These are phyloP conservation scores for Biancaea sappan DNA, from an alignment of 306 rosid genomes.

Conservation along the genomic window DNA sequence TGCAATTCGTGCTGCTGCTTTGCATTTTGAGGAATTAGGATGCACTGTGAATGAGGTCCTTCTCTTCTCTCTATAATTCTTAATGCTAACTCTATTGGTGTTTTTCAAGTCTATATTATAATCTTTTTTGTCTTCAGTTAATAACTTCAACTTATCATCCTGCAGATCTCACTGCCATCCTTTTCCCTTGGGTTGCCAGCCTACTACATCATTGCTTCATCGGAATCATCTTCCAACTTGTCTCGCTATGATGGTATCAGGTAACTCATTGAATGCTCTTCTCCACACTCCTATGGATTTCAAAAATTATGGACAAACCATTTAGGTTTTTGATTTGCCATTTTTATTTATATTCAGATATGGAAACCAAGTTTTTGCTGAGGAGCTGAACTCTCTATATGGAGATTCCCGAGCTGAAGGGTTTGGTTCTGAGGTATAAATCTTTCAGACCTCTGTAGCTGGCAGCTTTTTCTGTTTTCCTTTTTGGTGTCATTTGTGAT, in stretches of 20 bases:
- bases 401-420: constrained; percentile 85
- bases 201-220: constrained; percentile 89
- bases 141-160: constrained; percentile 31
- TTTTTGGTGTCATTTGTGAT: neutral
- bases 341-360: constrained; percentile 57
- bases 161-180: constrained; percentile 89
- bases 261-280: constrained; percentile 39
- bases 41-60: constrained; percentile 79
- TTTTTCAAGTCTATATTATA: constrained; percentile 14
- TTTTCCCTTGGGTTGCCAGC: constrained; percentile 98
- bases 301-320: neutral
- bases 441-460: neutral
- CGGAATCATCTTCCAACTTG: constrained; percentile 94
- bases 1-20: constrained; percentile 77
- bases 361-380: constrained; percentile 77
- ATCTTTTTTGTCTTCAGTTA: neutral
- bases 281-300: neutral
- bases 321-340: constrained; percentile 17
- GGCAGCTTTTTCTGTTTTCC: neutral
- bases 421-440: constrained; percentile 85
- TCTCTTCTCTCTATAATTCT: constrained; percentile 3
- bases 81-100: constrained; percentile 31
- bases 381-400: constrained; percentile 74
- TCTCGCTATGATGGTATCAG: constrained; percentile 96
- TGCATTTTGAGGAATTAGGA: constrained; percentile 91